Conservation (phyloP, 176 grass and related monocot genomes). For the Musa beccarii region DNA sequence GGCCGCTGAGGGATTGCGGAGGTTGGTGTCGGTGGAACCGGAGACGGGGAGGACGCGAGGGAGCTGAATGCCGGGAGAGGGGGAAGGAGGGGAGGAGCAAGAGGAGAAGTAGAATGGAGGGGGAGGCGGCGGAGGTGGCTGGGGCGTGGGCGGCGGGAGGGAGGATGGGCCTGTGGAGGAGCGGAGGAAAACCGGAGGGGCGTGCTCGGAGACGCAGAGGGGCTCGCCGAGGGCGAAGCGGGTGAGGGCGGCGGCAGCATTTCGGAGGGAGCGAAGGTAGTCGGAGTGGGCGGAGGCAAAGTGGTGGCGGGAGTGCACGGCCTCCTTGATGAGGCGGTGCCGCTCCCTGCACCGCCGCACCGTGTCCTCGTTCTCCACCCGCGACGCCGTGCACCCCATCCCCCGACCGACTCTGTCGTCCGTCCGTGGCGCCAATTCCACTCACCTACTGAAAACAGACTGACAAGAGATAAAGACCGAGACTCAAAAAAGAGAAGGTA, state of each 20-base stretch:
- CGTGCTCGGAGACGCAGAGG: slow-evolving; percentile 71
- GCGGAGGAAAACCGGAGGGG: slow-evolving; percentile 63
- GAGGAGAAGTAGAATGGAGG: slow-evolving; percentile 12
- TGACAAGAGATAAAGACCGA: too few relatives aligned
- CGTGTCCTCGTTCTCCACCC: slow-evolving; percentile 90
- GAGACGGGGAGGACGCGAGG: slow-evolving; percentile 27
- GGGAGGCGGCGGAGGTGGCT: slow-evolving; percentile 10
- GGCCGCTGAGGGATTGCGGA: slow-evolving; percentile 28
- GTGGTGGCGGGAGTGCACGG: slow-evolving; percentile 65
- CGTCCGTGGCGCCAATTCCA: too few relatives aligned
- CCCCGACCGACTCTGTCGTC: too few relatives aligned
- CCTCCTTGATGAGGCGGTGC: slow-evolving; percentile 74
- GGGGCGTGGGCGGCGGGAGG: slow-evolving; percentile 13
- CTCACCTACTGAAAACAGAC: too few relatives aligned
- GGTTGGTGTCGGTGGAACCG: background rate
- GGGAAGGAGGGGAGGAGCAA: slow-evolving; percentile 16
- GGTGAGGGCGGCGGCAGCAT: slow-evolving; percentile 63
- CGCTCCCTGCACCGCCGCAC: slow-evolving; percentile 98
- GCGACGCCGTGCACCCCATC: slow-evolving; percentile 89
- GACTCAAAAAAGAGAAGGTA: too few relatives aligned
- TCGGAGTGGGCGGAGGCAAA: slow-evolving; percentile 87
- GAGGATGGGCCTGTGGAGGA: slow-evolving; percentile 23
- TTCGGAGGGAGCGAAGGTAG: slow-evolving; percentile 82
- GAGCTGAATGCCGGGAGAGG: slow-evolving; percentile 6
- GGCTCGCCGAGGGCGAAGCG: slow-evolving; percentile 72